phyloP scores from a whole-genome alignment of 1,284 basidiomycete species.

The Lentinus polychrous region DNA sequence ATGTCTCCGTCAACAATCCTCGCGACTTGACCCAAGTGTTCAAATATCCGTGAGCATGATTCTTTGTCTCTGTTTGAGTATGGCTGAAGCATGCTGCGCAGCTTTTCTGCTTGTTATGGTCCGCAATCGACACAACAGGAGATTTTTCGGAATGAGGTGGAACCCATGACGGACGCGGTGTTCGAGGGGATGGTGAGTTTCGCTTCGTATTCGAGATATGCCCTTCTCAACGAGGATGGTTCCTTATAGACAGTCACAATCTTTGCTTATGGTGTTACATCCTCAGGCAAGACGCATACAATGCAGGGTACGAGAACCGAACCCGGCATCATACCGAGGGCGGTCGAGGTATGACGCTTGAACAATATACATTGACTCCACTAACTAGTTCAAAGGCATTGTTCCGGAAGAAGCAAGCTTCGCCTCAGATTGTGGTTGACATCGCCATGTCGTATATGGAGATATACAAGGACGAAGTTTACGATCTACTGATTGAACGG shows the following conservation, averaged over 20 bases:
- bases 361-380: neutral
- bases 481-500: slow-evolving; percentile 68
- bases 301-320: slow-evolving; percentile 70
- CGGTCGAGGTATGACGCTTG: slow-evolving; percentile 44
- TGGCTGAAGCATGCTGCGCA: slow-evolving; percentile 18
- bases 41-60: slow-evolving; percentile 55
- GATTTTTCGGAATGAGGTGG: slow-evolving; percentile 65
- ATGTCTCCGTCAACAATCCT: slow-evolving; percentile 59
- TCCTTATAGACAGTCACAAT: slow-evolving; percentile 63
- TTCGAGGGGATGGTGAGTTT: slow-evolving; percentile 59
- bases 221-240: neutral
- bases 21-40: slow-evolving; percentile 57
- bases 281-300: slow-evolving; percentile 78
- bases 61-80: neutral
- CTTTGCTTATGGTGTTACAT: slow-evolving; percentile 79
- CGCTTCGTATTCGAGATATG: neutral
- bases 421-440: slow-evolving; percentile 19
- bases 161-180: slow-evolving; percentile 62
- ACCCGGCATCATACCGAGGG: slow-evolving; percentile 76
- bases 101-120: slow-evolving; percentile 67
- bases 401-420: neutral
- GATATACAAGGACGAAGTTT: slow-evolving; percentile 83
- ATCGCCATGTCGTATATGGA: slow-evolving; percentile 74
- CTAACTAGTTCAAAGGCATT: neutral
- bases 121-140: slow-evolving; percentile 58